Evolutionary conservation across 2,329 filamentous ascomycete genomes (phyloP).

Genomic region (Cryphonectria naterciae): DNA sequence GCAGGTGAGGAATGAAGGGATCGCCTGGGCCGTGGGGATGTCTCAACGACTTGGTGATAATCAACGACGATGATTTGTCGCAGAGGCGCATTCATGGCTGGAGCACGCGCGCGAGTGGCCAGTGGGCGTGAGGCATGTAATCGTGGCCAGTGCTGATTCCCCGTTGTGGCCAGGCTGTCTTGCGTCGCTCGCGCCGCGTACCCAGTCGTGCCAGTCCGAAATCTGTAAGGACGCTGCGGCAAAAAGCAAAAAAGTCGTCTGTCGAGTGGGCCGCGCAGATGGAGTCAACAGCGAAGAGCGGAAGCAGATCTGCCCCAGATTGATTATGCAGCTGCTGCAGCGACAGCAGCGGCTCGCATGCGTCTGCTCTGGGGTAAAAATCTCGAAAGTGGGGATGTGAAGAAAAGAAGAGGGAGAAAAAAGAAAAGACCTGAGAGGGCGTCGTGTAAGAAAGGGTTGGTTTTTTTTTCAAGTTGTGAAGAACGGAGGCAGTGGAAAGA

Average conservation of each 20-base stretch:
- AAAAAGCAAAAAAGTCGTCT: constrained; percentile 7
- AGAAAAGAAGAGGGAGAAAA: neutral
- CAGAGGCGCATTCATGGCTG: constrained; percentile 27
- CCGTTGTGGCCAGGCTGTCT: constrained; percentile 28
- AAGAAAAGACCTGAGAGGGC: neutral
- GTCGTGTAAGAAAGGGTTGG: neutral
- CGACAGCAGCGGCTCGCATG: constrained; percentile 4
- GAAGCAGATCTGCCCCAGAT: constrained; percentile 17
- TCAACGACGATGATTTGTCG: constrained; percentile 25
- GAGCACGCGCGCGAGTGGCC: constrained; percentile 20
- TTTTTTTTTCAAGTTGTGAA: neutral
- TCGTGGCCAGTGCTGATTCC: constrained; percentile 28
- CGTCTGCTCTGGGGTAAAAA: constrained; percentile 6
- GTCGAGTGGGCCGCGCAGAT: constrained; percentile 21
- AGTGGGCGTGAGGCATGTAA: constrained; percentile 20
- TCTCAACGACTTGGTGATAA: constrained; percentile 23
- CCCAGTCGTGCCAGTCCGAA: constrained; percentile 19
- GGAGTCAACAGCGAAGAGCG: constrained; percentile 15
- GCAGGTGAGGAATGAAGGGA: constrained; percentile 33
- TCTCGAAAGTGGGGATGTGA: neutral
- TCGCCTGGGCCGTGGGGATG: constrained; percentile 20
- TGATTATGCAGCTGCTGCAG: constrained; percentile 15
- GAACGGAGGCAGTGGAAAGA: neutral
- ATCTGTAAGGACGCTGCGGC: constrained; percentile 17
- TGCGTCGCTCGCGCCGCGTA: constrained; percentile 26